Conservation (phyloP, 2,329 filamentous ascomycete species). For the Xylariaceae sp. region DNA sequence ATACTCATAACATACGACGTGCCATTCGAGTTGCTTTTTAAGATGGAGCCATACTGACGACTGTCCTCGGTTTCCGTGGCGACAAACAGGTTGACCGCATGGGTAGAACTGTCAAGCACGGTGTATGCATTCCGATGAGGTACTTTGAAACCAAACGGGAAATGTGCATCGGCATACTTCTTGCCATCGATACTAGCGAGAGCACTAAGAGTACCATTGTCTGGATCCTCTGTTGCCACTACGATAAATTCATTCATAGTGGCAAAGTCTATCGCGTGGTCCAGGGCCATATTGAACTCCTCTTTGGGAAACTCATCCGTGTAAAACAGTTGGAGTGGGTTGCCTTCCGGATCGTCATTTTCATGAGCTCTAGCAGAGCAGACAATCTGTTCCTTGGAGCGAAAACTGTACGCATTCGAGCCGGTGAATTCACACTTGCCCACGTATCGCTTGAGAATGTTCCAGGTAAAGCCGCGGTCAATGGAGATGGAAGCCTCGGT, state of each 20-base stretch:
- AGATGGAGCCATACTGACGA: slow-evolving; percentile 76
- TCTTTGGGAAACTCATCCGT: slow-evolving; percentile 76
- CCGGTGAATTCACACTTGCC: slow-evolving; percentile 84
- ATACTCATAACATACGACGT: slow-evolving; percentile 90
- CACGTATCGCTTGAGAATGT: slow-evolving; percentile 69
- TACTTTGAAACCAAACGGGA: slow-evolving; percentile 81
- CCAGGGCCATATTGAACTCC: slow-evolving; percentile 59
- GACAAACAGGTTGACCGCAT: slow-evolving; percentile 92
- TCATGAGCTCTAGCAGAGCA: slow-evolving; percentile 64
- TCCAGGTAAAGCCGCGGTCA: slow-evolving; percentile 80
- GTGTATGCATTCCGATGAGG: slow-evolving; percentile 82
- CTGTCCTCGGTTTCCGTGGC: slow-evolving; percentile 66
- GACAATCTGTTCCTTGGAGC: slow-evolving; percentile 54
- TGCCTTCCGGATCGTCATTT: slow-evolving; percentile 57
- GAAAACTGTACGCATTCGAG: slow-evolving; percentile 54
- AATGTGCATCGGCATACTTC: slow-evolving; percentile 77
- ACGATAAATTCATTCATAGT: slow-evolving; percentile 97
- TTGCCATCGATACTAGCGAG: slow-evolving; percentile 83
- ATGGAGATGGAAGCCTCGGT: slow-evolving; percentile 71
- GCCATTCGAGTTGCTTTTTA: slow-evolving; percentile 98
- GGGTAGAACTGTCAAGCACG: slow-evolving; percentile 89
- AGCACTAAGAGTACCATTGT: slow-evolving; percentile 68
- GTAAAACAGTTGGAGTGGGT: slow-evolving; percentile 67
- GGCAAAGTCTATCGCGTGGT: slow-evolving; percentile 79
- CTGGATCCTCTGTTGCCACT: slow-evolving; percentile 71